Base-by-base conservation (phyloP, 345 rosid species). In the Laguncularia racemosa region DNA sequence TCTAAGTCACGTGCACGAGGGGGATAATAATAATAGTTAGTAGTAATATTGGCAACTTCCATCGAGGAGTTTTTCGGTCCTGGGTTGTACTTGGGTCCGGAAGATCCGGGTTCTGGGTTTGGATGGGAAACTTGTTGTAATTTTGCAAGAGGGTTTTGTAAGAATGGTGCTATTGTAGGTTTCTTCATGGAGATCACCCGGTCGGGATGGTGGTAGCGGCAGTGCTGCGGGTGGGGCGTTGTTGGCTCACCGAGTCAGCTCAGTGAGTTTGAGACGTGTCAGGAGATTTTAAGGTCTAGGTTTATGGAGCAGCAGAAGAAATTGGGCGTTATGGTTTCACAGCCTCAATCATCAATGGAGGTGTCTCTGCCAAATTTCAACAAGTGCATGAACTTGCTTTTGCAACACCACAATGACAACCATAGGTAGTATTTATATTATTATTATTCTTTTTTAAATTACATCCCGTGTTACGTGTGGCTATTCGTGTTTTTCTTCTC, bases 111-210 rank as follows among this genome's bases (percentile, higher is more conserved):
- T 68, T 73, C 81, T 6, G 81, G 77, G 55, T 44, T 82, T 38
- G 86, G 83, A 16, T 80, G 84, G 88, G 73, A 78, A 63, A 84
- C 85, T 2, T 82, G 89, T 58, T 71, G 76, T 59, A 82, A 78
- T 57, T 86, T 70, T 43, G 74, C 85, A 6, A 76, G 81, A 66
- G 92, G 92, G 57, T 83, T 76, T 66, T 80, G 89, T 64, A 85
- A 83, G 64, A 83, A 85, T 56, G 92, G 89, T 26, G 64, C 69
- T 57, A 67, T 57, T 85, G 89, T 63, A 65, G 74, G 80, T 85
- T 85, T 73, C 75, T 78, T 52, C 92, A 85, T 53, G 67, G 72
- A 48, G 84, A 71, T 45, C 52, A 58, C 48, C 55, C 59, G 13
- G 73, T 61, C 55, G 62, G 48, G 72, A 71, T n/a, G 63, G 58